Percentiles rank a stretch among this genome's conserved stretches.
phyloP scores from a whole-genome alignment of 148 eudicot species.

The Heliamphora exappendiculata region DNA sequence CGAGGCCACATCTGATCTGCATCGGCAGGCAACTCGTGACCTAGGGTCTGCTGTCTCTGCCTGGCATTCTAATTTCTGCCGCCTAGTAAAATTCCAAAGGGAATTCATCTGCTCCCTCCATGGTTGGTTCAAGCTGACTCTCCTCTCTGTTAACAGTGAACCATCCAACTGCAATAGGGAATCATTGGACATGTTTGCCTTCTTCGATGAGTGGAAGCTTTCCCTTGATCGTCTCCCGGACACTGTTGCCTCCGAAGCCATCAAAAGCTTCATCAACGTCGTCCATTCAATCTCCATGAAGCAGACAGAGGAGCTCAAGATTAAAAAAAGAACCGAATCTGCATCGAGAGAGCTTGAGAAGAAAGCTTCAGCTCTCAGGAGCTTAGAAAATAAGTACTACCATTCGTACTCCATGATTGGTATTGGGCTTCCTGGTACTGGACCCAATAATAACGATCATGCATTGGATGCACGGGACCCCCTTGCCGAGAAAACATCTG shows the following conservation, averaged over 20 bases:
- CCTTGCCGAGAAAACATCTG: constrained; percentile 66
- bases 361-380: constrained; percentile 72
- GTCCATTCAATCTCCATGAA: constrained; percentile 64
- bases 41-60: constrained; percentile 87
- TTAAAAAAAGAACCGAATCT: constrained; percentile 62
- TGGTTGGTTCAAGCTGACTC: constrained; percentile 80
- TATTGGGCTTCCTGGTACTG: constrained; percentile 56
- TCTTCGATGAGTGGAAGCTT: constrained; percentile 89
- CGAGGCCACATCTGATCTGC: constrained; percentile 79
- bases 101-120: constrained; percentile 81
- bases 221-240: constrained; percentile 86
- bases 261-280: constrained; percentile 83
- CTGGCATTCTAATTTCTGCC: constrained; percentile 94
- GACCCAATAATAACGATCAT: constrained; percentile 55
- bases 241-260: constrained; percentile 89
- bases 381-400: constrained; percentile 78
- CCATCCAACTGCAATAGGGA: constrained; percentile 24
- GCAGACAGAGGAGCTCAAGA: constrained; percentile 77
- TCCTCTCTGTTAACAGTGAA: constrained; percentile 52
- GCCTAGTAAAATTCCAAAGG: constrained; percentile 69
- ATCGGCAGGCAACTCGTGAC: constrained; percentile 91
- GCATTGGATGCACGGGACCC: constrained; percentile 83
- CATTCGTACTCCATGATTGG: constrained; percentile 87
- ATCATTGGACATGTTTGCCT: constrained; percentile 41
- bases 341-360: constrained; percentile 88